Evolutionary conservation across 73 alveolate species (phyloP).

Genomic region (Blepharisma japonicum): DNA sequence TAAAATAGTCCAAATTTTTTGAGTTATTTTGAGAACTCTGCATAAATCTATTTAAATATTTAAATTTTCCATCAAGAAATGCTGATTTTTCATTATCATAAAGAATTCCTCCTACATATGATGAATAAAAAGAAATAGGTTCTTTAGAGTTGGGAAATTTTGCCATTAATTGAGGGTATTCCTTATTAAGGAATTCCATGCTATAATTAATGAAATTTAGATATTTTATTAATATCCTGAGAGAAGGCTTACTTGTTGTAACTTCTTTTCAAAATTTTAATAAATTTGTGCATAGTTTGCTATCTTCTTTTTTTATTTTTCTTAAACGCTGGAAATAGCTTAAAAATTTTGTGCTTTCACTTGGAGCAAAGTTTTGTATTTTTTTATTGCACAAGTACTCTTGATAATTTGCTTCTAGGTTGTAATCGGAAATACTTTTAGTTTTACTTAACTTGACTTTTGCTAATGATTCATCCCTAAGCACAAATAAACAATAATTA

Average conservation of each 20-base stretch:
- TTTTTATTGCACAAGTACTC: neutral
- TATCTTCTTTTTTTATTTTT: conserved; percentile 11
- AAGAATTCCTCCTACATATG: neutral
- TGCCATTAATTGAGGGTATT: neutral
- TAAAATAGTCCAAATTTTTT: neutral
- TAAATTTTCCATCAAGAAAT: neutral
- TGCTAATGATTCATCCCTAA: neutral
- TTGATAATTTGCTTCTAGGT: neutral
- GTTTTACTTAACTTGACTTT: neutral
- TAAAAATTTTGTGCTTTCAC: neutral
- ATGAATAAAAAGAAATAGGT: neutral
- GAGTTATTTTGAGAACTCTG: too few species aligned
- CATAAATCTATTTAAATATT: neutral
- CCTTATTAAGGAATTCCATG: neutral
- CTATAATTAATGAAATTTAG: neutral
- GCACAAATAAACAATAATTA: neutral
- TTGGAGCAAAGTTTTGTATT: neutral
- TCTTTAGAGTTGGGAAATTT: neutral
- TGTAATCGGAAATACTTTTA: neutral
- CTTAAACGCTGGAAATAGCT: neutral
- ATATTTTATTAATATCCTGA: neutral
- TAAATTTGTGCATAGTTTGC: neutral
- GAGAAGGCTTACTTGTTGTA: neutral
- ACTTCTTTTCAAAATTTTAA: neutral
- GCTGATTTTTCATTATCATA: neutral